Evolutionary conservation across 1,284 basidiomycete species (phyloP), one percentile per base, ranked within the genome.

Genomic region (Ceratobasidium sp.): DNA sequence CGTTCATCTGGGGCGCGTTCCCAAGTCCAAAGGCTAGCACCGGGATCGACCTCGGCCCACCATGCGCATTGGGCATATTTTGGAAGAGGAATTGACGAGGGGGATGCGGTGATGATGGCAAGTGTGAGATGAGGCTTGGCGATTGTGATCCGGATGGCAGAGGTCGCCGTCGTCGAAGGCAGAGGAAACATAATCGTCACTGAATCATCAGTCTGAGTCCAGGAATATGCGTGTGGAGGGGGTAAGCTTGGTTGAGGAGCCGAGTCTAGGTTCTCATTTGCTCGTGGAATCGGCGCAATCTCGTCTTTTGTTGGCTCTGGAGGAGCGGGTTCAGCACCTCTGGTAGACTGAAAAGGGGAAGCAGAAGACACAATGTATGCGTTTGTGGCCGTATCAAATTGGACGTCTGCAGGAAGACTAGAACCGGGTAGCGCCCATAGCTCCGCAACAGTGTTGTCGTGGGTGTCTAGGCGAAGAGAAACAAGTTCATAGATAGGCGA

Each of bases 11-110:
- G 43, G 76, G 76, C 3, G 77, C 77, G 66, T 89, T 96, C 93
- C 88, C 90, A 96, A 0, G 94, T 96, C 94, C 94, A 98, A 78
- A 93, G 89, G 79, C 92, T 92, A 13, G 89, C 86, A 1, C 88
- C 86, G 0, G 89, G 83, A 66, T 88, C 88, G 77, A 97, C 90
- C 6, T 83, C 83, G 76, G 89, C 92, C 95, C 94, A 98, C 4
- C 95, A 86, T 29, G 83, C 81, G 78, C 90, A 88, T 27, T 86
- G 83, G 0, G 88, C 85, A 79, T 92, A 93, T 48, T 81, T 84
- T 1, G 90, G 89, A 24, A 90, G 83, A 37, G 84, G 81, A 39
- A 84, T n/a, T n/a, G 59, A 64, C 16, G 48, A 41, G 34, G 53
- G 34, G n/a, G 43, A 24, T 9, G 73, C 41, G n/a, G 72, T 48